Percentiles rank a stretch among this genome's conserved stretches.
These are phyloP conservation scores for Hanseniaspora singularis DNA, from an alignment of 805 yeast species.

Conservation along the genomic window DNA sequence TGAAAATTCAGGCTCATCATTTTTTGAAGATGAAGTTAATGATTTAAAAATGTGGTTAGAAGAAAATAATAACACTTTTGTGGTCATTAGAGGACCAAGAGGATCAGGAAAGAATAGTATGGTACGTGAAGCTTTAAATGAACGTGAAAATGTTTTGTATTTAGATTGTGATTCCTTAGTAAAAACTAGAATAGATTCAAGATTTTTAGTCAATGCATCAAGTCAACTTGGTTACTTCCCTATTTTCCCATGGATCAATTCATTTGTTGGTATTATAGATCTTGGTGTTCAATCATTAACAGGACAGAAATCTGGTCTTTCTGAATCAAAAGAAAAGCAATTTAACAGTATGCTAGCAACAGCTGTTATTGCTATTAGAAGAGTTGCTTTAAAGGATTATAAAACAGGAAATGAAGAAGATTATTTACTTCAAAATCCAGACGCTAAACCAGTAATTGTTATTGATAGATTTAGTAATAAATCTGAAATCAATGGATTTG, in stretches of 20 bases:
- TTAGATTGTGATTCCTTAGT: constrained; percentile 69
- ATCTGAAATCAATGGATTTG: constrained; percentile 49
- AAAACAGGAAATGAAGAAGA: constrained; percentile 57
- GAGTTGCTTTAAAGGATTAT: constrained; percentile 42
- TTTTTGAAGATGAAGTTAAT: constrained; percentile 65
- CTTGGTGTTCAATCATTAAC: constrained; percentile 79
- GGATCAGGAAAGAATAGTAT: constrained; percentile 88
- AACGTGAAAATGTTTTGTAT: constrained; percentile 49
- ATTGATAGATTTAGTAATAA: constrained; percentile 59
- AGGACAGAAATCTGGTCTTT: constrained; percentile 85
- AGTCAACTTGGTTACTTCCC: constrained; percentile 82
- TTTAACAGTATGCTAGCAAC: constrained; percentile 67
- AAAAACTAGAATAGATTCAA: constrained; percentile 63
- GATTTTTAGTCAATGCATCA: constrained; percentile 56
- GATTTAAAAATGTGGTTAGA: constrained; percentile 67
- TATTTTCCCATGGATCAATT: constrained; percentile 82
- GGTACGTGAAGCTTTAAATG: constrained; percentile 54
- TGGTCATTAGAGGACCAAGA: constrained; percentile 80
- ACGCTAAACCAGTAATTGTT: constrained; percentile 72
- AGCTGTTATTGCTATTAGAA: constrained; percentile 60
- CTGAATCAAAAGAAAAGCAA: constrained; percentile 72
- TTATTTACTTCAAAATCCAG: constrained; percentile 74
- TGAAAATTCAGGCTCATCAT: constrained; percentile 24
- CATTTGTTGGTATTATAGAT: constrained; percentile 66
- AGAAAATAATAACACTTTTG: constrained; percentile 84